Base-by-base conservation (phyloP, 2,329 filamentous ascomycete genomes). In the Coniella lustricola region DNA sequence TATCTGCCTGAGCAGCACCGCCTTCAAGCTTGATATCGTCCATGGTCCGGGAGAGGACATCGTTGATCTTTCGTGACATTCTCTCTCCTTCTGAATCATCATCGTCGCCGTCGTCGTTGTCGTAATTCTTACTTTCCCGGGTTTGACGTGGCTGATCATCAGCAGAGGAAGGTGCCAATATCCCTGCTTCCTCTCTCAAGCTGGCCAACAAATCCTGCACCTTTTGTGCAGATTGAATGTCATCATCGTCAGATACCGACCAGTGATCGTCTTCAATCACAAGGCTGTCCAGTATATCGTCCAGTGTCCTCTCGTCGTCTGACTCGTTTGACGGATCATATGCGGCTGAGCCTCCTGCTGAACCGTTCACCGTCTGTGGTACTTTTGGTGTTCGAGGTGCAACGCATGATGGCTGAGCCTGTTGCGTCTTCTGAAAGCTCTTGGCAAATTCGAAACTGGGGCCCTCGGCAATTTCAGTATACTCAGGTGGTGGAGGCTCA, bases 61-160 rank as follows among this genome's bases (percentile, higher is more conserved):
- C 60, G 34, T 73, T 64, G 3, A 72, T 64, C 43, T 75, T 66
- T 4, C 60, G 62, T 4, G 60, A 60, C 72, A 77, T 77, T 2
- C 57, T 56, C 31, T 77, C 74, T 1, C 70, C 70, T n/a, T 79
- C 75, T 0, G 76, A 79, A 55, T 77, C 65, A 43, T 64, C 62
- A 16, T 57, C 50, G 22, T 55, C 55, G n/a, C 54, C 52, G 14
- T 49, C n/a, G n/a, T n/a, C n/a, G n/a, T n/a, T n/a, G n/a, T n/a
- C n/a, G n/a, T n/a, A n/a, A n/a, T n/a, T n/a, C n/a, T n/a, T n/a
- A n/a, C n/a, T n/a, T 44, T 35, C 50, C 54, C 46, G 46, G 41
- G 12, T 14, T 29, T 34, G 25, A 12, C 41, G 31, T 8, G 44
- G 21, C 14, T 36, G 32, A 20, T 14, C n/a, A 10, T n/a, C 44